A percentile compares a stretch with the other conserved stretches of the same genome.
Evolutionary conservation across 1,284 basidiomycete species (phyloP).

Genomic region (Cryptococcus floricola): DNA sequence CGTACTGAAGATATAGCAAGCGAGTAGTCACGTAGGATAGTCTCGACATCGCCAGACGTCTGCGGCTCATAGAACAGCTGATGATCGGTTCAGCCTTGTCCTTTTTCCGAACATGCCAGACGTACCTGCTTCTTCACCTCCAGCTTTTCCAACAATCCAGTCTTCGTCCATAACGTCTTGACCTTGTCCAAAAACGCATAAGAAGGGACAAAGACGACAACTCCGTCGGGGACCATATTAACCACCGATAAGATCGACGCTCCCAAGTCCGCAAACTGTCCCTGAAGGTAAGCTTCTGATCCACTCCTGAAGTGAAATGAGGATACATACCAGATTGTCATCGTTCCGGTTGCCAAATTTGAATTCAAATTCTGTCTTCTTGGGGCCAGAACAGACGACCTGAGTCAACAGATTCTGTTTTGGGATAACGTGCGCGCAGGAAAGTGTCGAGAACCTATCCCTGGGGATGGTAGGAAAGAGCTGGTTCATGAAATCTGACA

Average conservation of each 20-base stretch:
- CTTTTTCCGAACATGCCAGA: constrained; percentile 13
- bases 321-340: constrained; percentile 57
- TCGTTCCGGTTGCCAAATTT: constrained; percentile 76
- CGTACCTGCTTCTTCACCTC: constrained; percentile 67
- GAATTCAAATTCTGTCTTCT: constrained; percentile 72
- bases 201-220: constrained; percentile 92
- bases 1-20: constrained; percentile 52
- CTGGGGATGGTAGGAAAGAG: constrained; percentile 67
- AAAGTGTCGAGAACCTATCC: constrained; percentile 69
- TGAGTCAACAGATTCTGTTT: constrained; percentile 71
- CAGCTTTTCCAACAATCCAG: constrained; percentile 62
- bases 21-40: constrained; percentile 71
- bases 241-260: constrained; percentile 74
- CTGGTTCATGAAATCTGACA: constrained; percentile 81
- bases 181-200: constrained; percentile 75
- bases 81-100: background rate
- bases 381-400: constrained; percentile 72
- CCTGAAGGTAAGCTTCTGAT: background rate
- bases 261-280: constrained; percentile 76
- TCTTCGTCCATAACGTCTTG: constrained; percentile 62
- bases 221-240: constrained; percentile 74
- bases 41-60: constrained; percentile 69
- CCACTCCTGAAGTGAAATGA: background rate
- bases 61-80: constrained; percentile 89
- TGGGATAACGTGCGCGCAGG: constrained; percentile 92